Evolutionary conservation across 1,284 basidiomycete species (phyloP).

Genomic region (Sphagnurus paluster): DNA sequence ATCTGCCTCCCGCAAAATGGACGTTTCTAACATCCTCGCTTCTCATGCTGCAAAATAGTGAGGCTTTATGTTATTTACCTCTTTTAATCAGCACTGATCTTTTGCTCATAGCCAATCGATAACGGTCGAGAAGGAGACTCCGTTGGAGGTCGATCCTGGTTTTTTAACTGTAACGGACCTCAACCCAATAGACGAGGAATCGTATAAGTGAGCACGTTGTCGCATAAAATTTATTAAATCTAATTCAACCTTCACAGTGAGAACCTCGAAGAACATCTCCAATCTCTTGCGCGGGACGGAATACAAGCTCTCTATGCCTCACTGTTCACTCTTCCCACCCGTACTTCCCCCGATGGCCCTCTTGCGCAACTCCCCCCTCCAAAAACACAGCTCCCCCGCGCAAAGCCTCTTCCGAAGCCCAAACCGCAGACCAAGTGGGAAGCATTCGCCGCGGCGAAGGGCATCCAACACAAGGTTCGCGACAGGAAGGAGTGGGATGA

Average conservation of each 20-base stretch:
- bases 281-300: slow-evolving; percentile 82
- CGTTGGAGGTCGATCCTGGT: slow-evolving; percentile 82
- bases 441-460: slow-evolving; percentile 91
- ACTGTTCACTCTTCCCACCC: slow-evolving; percentile 84
- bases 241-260: slow-evolving; percentile 41
- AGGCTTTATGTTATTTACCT: no score
- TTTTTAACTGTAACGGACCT: slow-evolving; percentile 86
- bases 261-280: slow-evolving; percentile 81
- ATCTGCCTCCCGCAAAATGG: slow-evolving; percentile 49
- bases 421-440: slow-evolving; percentile 98
- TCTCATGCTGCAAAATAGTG: slow-evolving; percentile 70
- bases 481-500: slow-evolving; percentile 95
- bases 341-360: slow-evolving; percentile 79
- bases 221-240: not conserved
- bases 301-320: slow-evolving; percentile 80
- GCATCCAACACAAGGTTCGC: slow-evolving; percentile 80
- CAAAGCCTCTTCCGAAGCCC: slow-evolving; percentile 91
- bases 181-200: slow-evolving; percentile 81
- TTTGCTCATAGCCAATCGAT: slow-evolving; percentile 55
- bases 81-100: slow-evolving; percentile 2
- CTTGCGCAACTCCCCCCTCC: slow-evolving; percentile 82
- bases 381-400: slow-evolving; percentile 77
- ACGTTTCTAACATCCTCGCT: slow-evolving; percentile 76
- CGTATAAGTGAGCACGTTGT: slow-evolving; percentile 60
- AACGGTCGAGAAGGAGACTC: slow-evolving; percentile 76